Base-by-base conservation (phyloP, 83 land plant genomes). In the Larix sibirica region DNA sequence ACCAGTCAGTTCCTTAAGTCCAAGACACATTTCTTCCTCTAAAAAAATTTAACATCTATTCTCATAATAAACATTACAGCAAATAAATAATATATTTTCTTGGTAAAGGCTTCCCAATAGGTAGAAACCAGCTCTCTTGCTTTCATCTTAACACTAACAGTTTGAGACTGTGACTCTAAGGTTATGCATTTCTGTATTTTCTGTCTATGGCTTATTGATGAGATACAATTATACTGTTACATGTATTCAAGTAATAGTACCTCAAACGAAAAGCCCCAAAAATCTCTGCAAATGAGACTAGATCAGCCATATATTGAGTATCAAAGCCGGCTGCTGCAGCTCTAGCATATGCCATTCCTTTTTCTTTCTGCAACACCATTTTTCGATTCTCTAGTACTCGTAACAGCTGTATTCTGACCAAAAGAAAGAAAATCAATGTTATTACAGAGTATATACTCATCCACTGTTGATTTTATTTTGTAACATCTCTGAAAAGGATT, bases 301-400 rank as follows among this genome's bases (percentile, higher is more conserved):
- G 88, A 83, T 91, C 92, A 66, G 83, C 82, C 36, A 93, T 66
- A 44, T 83, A 16, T n/a, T 84, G 94, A 20, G 69, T 83, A 42
- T 89, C 89, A 84, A 84, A 93, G 44, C 95, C 95, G 4, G 86
- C 88, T 9, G 86, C 91, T 47, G 84, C 59, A 21, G 95, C 88
- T 47, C 90, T 87, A 23, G 94, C 94, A 83, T 85, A 93, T 71
- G 91, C 91, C 95, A 93, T 93, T 76, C 94, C 92, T 81, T 93
- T 94, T 83, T 93, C 95, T 73, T 86, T 93, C 81, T 76, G 84
- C 10, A 93, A 85, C 24, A 91, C 79, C 47, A 81, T 79, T 80
- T 84, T 84, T 26, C 93, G 86, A 36, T 83, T 85, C 56, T 89
- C 95, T 80, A 93, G 84, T 56, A 86, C 94, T 79, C 87, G 87